Base-by-base conservation (phyloP, 352 stramenopile species). In the Globisporangium paroecandrum region DNA sequence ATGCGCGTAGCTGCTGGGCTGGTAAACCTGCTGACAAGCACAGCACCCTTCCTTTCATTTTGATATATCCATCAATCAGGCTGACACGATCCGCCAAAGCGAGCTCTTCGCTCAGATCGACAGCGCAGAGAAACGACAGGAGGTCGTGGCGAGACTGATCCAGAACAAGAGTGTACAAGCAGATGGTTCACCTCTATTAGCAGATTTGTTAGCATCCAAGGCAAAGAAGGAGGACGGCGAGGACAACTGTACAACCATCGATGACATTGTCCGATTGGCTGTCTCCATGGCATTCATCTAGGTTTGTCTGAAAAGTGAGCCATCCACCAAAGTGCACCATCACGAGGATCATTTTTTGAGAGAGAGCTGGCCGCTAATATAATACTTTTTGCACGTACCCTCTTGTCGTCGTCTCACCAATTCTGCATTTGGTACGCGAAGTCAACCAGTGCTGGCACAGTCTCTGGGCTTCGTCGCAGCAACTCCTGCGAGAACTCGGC, bases 381-480 rank as follows among this genome's bases (percentile, higher is more conserved):
- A 71, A 58, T 69, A 69, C 22, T 62, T 57, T n/a, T 38, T 13
- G 22, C n/a, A 22, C 51, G 25, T 53, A 53, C 22, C 32, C 43
- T 61, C 67, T 49, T 32, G 55, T 8, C 54, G 8, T 56, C 49
- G 53, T 18, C 4, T 73, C 74, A 93, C 82, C 85, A 92, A 47
- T 92, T 87, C 63, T 90, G 86, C 74, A 94, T 76, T 58, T 93
- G 84, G 61, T 91, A 79, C 20, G 87, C 85, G 43, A 77, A 69
- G 9, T 92, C 80, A 13, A 91, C 81, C 54, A 95, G 77, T 20
- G 77, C 70, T 13, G 74, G 27, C 27, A 95, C 77, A n/a, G 58
- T 80, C 6, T 90, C 78, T 27, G 87, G 87, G 24, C 81, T 77
- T 25, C 81, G 77, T 76, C 82, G 79, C 57, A 95, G 80, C 53